These are phyloP conservation scores for Penicillium freii DNA, from an alignment of 2,329 filamentous ascomycete species.

Conservation along the genomic window DNA sequence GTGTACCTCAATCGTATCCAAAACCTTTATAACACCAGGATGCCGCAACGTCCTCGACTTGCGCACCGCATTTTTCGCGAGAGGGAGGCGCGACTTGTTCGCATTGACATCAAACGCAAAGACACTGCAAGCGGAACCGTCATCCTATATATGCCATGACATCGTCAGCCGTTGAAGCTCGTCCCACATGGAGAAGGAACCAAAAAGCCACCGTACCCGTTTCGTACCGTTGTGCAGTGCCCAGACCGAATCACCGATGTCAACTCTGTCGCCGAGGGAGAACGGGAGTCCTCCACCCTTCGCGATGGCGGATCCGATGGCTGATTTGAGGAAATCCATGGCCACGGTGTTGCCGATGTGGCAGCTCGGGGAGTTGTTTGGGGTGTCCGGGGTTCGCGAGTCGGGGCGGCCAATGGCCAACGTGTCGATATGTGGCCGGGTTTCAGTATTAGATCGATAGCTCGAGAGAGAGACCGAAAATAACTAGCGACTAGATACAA, in stretches of 20 bases:
- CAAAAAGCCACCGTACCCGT: constrained; percentile 57
- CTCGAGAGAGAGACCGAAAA: neutral
- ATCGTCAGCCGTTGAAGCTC: constrained; percentile 14
- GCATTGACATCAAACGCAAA: constrained; percentile 88
- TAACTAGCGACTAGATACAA: neutral
- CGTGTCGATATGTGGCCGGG: too few relatives aligned
- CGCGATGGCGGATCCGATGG: constrained; percentile 92
- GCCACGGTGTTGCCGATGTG: constrained; percentile 11
- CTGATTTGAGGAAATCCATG: constrained; percentile 98
- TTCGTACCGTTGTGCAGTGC: constrained; percentile 92
- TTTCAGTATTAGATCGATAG: too few relatives aligned
- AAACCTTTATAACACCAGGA: constrained; percentile 87
- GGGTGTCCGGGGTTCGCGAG: constrained; percentile 1
- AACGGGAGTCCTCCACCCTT: constrained; percentile 93
- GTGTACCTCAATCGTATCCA: constrained; percentile 87
- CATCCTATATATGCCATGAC: constrained; percentile 63
- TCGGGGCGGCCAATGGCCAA: constrained; percentile 9
- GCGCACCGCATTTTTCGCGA: constrained; percentile 90
- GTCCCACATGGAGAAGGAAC: neutral
- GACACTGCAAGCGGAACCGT: constrained; percentile 90
- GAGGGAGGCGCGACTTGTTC: constrained; percentile 75
- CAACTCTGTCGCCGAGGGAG: constrained; percentile 86
- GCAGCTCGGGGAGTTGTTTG: constrained; percentile 10
- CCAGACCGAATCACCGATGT: constrained; percentile 93
- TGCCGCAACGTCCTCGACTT: constrained; percentile 92